Evolutionary conservation across 2,329 filamentous ascomycete species (phyloP).

Genomic region (Chaetomium sp.): DNA sequence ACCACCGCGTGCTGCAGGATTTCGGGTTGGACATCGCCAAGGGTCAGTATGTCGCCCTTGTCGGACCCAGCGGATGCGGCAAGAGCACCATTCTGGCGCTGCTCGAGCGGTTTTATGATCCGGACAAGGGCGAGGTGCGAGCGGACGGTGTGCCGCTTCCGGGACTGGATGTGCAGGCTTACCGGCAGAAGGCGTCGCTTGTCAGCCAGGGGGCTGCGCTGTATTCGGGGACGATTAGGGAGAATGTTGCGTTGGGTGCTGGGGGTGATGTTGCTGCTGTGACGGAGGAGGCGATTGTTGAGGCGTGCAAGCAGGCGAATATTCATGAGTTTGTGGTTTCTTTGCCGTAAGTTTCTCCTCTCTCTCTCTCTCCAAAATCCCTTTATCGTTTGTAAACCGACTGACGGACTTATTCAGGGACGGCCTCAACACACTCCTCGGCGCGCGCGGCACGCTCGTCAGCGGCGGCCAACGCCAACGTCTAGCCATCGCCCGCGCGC

Average conservation of each 20-base stretch:
- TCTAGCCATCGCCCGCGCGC: conserved; percentile 83
- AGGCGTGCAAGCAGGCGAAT: conserved; percentile 82
- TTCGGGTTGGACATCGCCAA: conserved; percentile 68
- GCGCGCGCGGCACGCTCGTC: conserved; percentile 77
- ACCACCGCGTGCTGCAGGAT: conserved; percentile 86
- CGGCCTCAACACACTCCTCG: conserved; percentile 78
- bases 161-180: conserved; percentile 74
- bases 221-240: conserved; percentile 84
- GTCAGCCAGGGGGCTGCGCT: conserved; percentile 93
- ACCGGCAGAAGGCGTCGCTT: conserved; percentile 75
- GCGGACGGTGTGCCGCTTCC: conserved; percentile 80
- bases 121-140: conserved; percentile 69
- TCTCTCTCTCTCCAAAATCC: no score
- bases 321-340: conserved; percentile 90
- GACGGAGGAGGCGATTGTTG: conserved; percentile 61
- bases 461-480: conserved; percentile 94
- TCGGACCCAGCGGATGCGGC: conserved; percentile 89
- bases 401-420: conserved; percentile 36
- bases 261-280: conserved; percentile 50
- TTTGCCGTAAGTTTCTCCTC: conserved; percentile 42
- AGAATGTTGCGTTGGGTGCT: conserved; percentile 81
- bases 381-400: no score
- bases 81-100: conserved; percentile 91
- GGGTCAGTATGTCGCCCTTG: conserved; percentile 79
- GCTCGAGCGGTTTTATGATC: conserved; percentile 91